A percentile compares a stretch with the other conserved stretches of the same genome.
These are phyloP conservation scores for Puccinia hordei DNA, from an alignment of 1,284 basidiomycete genomes.

Conservation along the genomic window DNA sequence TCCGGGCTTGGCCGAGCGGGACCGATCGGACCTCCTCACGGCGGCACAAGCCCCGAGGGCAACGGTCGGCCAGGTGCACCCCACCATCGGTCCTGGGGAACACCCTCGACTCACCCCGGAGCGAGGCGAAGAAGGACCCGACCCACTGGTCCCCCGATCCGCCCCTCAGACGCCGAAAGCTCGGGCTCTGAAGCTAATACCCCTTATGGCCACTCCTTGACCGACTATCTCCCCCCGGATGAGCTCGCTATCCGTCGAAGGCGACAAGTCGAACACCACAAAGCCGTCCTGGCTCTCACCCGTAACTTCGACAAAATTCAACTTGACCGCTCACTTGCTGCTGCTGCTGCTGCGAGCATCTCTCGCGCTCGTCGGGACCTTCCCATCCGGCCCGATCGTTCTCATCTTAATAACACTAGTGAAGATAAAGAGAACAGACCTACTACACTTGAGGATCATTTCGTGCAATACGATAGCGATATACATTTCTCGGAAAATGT, in stretches of 20 bases:
- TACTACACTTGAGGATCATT: too few relatives aligned
- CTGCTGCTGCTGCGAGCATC: neutral
- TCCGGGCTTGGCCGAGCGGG: neutral
- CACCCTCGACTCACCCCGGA: neutral
- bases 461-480: slow-evolving; percentile 11
- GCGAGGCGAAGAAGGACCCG: neutral
- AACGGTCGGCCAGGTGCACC: neutral
- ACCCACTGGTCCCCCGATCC: neutral
- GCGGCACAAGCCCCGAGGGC: neutral
- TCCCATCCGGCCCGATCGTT: neutral
- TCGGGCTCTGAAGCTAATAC: neutral
- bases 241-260: neutral
- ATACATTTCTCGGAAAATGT: neutral
- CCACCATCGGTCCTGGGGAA: neutral
- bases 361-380: neutral
- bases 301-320: neutral
- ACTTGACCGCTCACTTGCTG: neutral
- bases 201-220: neutral
- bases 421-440: too few relatives aligned
- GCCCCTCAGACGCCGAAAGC: neutral
- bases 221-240: neutral
- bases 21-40: neutral
- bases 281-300: neutral
- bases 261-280: slow-evolving; percentile 1
- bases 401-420: too few relatives aligned